A percentile compares a stretch with the other conserved stretches of the same genome.
These are phyloP conservation scores for Saccharata proteae DNA, from an alignment of 2,329 filamentous ascomycete genomes.

Conservation along the genomic window DNA sequence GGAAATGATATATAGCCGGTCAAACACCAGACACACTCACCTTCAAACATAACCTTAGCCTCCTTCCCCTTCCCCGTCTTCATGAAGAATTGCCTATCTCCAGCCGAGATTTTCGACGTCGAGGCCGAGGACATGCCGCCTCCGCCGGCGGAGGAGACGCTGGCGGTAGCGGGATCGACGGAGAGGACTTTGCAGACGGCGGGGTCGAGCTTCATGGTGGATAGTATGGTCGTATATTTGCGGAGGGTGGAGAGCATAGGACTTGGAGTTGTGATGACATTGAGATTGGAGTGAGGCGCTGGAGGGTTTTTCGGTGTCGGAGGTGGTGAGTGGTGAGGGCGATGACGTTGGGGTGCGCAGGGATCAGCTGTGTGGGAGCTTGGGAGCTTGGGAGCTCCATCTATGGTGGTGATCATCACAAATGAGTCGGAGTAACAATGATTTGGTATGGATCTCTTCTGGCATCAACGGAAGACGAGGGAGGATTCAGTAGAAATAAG, in stretches of 20 bases:
- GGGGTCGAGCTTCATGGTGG: slow-evolving; percentile 44
- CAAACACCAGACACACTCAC: too few species aligned
- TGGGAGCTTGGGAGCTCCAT: too few species aligned
- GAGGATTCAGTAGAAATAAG: too few species aligned
- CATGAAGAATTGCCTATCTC: slow-evolving; percentile 52
- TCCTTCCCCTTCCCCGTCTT: slow-evolving; percentile 53
- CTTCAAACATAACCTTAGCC: slow-evolving; percentile 58
- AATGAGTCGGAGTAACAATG: too few species aligned
- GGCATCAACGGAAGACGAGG: too few species aligned
- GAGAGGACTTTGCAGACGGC: slow-evolving; percentile 50
- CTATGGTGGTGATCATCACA: too few species aligned
- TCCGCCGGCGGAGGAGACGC: slow-evolving; percentile 49
- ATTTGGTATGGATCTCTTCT: too few species aligned
- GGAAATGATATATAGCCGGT: neutral
- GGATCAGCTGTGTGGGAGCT: slow-evolving; percentile 3
- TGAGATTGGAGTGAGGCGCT: neutral
- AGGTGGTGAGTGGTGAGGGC: too few species aligned
- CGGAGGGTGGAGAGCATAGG: slow-evolving; percentile 1
- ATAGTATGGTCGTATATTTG: neutral
- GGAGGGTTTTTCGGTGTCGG: too few species aligned
- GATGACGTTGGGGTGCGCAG: too few species aligned
- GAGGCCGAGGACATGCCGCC: slow-evolving; percentile 53
- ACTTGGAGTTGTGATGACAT: neutral
- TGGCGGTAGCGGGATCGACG: slow-evolving; percentile 43
- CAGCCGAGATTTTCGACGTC: slow-evolving; percentile 47